Percentiles rank a stretch among this genome's conserved stretches.
These are phyloP conservation scores for Xylariaceae sp. DNA, from an alignment of 2,329 filamentous ascomycete genomes.

Conservation along the genomic window DNA sequence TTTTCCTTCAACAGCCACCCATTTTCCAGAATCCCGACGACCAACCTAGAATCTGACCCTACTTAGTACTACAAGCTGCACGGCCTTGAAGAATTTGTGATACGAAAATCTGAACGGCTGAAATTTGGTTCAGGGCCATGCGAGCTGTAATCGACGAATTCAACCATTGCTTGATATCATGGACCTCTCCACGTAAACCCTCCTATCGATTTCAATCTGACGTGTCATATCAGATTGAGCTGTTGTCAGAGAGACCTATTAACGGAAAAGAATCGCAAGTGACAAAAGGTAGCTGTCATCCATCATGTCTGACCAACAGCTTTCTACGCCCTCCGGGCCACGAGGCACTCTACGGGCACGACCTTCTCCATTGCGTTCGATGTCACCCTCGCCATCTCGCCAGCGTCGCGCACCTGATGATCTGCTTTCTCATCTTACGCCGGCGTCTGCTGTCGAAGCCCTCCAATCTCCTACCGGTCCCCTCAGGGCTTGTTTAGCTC, in stretches of 20 bases:
- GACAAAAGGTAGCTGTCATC: slow-evolving; percentile 31
- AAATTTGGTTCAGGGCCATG: slow-evolving; percentile 31
- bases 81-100: slow-evolving; percentile 19
- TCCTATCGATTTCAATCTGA: slow-evolving; percentile 22
- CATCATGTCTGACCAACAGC: slow-evolving; percentile 42
- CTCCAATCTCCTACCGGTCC: slow-evolving; percentile 60
- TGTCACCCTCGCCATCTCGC: slow-evolving; percentile 53
- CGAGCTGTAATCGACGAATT: slow-evolving; percentile 29
- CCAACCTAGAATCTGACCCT: slow-evolving; percentile 20
- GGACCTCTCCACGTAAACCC: slow-evolving; percentile 34
- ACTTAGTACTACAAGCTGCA: slow-evolving; percentile 23
- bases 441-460: slow-evolving; percentile 64
- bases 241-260: slow-evolving; percentile 23
- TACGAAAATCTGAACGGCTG: slow-evolving; percentile 21
- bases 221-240: slow-evolving; percentile 29
- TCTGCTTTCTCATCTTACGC: slow-evolving; percentile 66
- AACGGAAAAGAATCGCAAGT: slow-evolving; percentile 24
- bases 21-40: slow-evolving; percentile 32
- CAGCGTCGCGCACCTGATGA: slow-evolving; percentile 57
- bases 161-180: slow-evolving; percentile 31
- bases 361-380: slow-evolving; percentile 48
- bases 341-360: slow-evolving; percentile 48
- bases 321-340: slow-evolving; percentile 44
- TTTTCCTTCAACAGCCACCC: slow-evolving; percentile 23
- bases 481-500: slow-evolving; percentile 65